Base-by-base conservation (phyloP, 768 basidiomycete species). In the Serpula lacrymans region DNA sequence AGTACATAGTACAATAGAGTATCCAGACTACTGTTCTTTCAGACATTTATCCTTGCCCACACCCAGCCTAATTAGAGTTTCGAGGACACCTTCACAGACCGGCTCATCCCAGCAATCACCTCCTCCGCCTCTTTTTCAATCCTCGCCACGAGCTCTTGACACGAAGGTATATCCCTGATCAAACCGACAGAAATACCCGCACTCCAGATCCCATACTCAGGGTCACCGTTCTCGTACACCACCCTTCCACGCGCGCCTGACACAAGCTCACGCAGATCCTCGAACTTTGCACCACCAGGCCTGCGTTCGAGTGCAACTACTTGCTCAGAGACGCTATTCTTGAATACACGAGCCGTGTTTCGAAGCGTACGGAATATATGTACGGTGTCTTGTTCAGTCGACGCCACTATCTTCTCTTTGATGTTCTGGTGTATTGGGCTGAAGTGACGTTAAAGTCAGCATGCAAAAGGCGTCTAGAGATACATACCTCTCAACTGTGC, bases 281-380 rank as follows among this genome's bases (percentile, higher is more conserved):
- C 80, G 50, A 96, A 96, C 63, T 93, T 82, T 28, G 86, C 88
- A 10, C 91, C 90, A 28, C 86, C 88, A 1, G 88, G 82, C 23
- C 82, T 74, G 12, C 71, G 71, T 65, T 96, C 93, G 27, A 93
- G 73, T 11, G 73, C 65, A n/a, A 95, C 86, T 13, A 97, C 94
- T 58, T 95, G 83, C 56, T 75, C 57, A 11, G 93, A 71, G 17
- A 95, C 80, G 40, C 77, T 77, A 67, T 94, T 94, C 71, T 84
- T 91, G 71, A 73, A 88, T 9, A 90, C 87, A n/a, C 88, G 77
- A 10, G 87, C 78, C 3, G 88, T 89, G 55, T 92, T 90, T 54
- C 74, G 72, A 33, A 95, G 63, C 1, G 88, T 91, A 37, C 93
- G 78, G 72, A 96, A 92, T 51, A 96, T 93, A 61, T 94, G 92